phyloP scores from a whole-genome alignment of 169 alveolate species.

The Babesia divergens region DNA sequence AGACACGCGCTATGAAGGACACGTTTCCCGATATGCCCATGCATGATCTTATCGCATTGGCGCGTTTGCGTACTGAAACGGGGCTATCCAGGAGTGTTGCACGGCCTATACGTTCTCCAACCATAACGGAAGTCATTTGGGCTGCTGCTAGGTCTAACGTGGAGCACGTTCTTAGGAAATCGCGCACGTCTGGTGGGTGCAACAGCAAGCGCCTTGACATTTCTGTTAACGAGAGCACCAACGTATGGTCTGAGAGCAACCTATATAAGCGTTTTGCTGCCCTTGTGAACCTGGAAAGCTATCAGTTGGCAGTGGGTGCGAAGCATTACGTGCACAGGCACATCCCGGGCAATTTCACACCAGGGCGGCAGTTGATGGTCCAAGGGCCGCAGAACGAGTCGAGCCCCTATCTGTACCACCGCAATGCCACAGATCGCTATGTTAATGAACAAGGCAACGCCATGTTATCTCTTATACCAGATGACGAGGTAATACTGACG shows the following conservation, averaged over 20 bases:
- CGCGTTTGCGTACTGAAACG: conserved; percentile 5
- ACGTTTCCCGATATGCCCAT: not conserved
- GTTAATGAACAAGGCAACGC: conserved; percentile 6
- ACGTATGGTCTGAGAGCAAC: conserved; percentile 46
- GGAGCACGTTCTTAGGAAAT: not conserved
- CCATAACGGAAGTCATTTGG: conserved; percentile 38
- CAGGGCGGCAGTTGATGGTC: conserved; percentile 7
- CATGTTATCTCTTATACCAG: conserved; percentile 28
- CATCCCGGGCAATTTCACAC: not conserved
- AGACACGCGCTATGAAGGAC: not conserved
- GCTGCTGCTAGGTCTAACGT: conserved; percentile 38
- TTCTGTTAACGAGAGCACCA: not conserved
- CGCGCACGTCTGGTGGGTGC: not conserved
- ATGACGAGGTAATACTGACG: conserved; percentile 47
- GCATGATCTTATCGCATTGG: not conserved
- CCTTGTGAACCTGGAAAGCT: conserved; percentile 35
- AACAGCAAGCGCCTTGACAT: conserved; percentile 5
- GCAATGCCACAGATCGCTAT: conserved; percentile 26
- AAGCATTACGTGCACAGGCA: not conserved
- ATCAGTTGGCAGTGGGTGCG: conserved; percentile 29
- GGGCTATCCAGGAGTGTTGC: not conserved
- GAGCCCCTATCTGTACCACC: conserved; percentile 15
- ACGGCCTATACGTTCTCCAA: conserved; percentile 44
- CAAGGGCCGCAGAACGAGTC: conserved; percentile 46
- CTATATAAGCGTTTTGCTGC: conserved; percentile 20